Percentiles rank a stretch among this genome's conserved stretches.
phyloP scores from a whole-genome alignment of 2,329 filamentous ascomycete species.

The Colletotrichum sp. region DNA sequence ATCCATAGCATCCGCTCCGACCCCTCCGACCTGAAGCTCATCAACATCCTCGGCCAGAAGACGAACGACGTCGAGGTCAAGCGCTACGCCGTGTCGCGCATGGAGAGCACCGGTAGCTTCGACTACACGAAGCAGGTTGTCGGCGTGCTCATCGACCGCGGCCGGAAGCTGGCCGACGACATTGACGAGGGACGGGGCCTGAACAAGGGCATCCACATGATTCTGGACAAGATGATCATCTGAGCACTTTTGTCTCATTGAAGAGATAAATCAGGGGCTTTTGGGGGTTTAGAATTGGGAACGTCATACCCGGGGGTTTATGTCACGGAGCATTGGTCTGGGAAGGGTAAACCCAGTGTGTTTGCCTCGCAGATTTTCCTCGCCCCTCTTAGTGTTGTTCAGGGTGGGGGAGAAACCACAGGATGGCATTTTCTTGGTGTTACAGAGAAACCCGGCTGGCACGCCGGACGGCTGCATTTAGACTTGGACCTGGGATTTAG shows the following conservation, averaged over 20 bases:
- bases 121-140: conserved; percentile 79
- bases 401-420: background rate
- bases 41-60: conserved; percentile 93
- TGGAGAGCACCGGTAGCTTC: conserved; percentile 90
- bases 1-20: conserved; percentile 89
- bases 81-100: conserved; percentile 86
- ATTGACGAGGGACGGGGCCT: conserved; percentile 67
- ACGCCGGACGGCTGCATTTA: background rate
- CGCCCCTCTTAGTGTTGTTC: background rate
- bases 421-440: background rate
- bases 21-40: conserved; percentile 75
- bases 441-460: background rate
- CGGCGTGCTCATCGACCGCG: conserved; percentile 66
- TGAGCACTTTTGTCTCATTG: background rate
- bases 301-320: background rate
- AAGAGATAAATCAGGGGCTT: background rate
- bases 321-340: background rate
- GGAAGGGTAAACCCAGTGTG: background rate
- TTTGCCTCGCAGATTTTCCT: background rate
- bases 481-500: background rate
- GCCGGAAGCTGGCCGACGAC: conserved; percentile 65
- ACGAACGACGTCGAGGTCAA: conserved; percentile 88
- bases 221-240: conserved; percentile 69
- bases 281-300: background rate
- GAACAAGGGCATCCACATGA: conserved; percentile 64